phyloP scores from a whole-genome alignment of 129 eudicot species.

The Calendula officinalis region DNA sequence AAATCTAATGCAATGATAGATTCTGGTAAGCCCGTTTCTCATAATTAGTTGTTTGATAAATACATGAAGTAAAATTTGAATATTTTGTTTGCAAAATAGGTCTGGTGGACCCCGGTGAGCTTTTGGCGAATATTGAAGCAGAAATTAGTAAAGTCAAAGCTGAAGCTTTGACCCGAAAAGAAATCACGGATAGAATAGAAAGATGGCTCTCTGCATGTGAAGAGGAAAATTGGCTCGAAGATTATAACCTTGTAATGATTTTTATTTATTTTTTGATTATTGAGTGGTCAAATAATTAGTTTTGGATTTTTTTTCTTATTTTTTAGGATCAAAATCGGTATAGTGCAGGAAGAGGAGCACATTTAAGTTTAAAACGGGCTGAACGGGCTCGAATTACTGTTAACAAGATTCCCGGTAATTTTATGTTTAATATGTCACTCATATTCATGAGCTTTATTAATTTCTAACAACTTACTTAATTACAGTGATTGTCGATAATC shows the following conservation, averaged over 20 bases:
- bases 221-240: slow-evolving; percentile 98
- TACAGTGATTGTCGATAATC: slow-evolving; percentile 69
- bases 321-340: background rate
- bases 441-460: background rate
- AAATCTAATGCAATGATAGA: slow-evolving; percentile 86
- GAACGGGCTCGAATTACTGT: slow-evolving; percentile 82
- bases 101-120: slow-evolving; percentile 79
- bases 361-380: slow-evolving; percentile 82
- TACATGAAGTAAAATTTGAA: slow-evolving; percentile 3
- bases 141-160: slow-evolving; percentile 73
- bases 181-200: slow-evolving; percentile 83
- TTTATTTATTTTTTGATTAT: background rate
- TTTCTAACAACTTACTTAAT: slow-evolving; percentile 21
- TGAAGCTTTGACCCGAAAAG: slow-evolving; percentile 84
- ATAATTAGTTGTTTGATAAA: background rate
- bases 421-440: slow-evolving; percentile 6
- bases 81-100: slow-evolving; percentile 42
- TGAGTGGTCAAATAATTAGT: too few species aligned
- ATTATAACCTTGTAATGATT: slow-evolving; percentile 62
- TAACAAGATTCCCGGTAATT: slow-evolving; percentile 79
- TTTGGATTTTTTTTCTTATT: too few species aligned
- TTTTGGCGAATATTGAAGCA: slow-evolving; percentile 75
- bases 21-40: slow-evolving; percentile 49
- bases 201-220: slow-evolving; percentile 91
- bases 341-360: slow-evolving; percentile 93